Evolutionary conservation across 352 stramenopile genomes (phyloP).

Genomic region (Phytophthora aleatoria): DNA sequence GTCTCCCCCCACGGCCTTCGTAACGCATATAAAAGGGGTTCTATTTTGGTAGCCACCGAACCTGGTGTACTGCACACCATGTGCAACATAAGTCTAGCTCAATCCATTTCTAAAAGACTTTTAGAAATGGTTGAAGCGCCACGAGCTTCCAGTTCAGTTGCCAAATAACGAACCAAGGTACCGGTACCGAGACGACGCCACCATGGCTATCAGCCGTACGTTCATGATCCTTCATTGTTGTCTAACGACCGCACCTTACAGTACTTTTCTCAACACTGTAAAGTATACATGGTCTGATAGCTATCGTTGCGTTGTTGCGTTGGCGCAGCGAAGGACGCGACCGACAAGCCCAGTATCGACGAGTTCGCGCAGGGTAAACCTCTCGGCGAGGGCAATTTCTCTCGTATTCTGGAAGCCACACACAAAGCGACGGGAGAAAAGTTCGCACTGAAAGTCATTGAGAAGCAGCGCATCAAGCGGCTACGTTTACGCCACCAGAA

Average conservation of each 20-base stretch:
- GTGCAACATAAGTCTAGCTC: neutral
- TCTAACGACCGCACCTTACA: neutral
- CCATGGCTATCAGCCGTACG: slow-evolving; percentile 30
- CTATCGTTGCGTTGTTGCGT: slow-evolving; percentile 15
- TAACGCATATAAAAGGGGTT: slow-evolving; percentile 38
- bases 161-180: slow-evolving; percentile 1
- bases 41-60: slow-evolving; percentile 24
- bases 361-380: slow-evolving; percentile 67
- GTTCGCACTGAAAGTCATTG: slow-evolving; percentile 97
- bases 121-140: slow-evolving; percentile 22
- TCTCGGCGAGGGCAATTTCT: slow-evolving; percentile 95
- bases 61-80: slow-evolving; percentile 7
- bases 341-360: slow-evolving; percentile 73
- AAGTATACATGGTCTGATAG: slow-evolving; percentile 3
- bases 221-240: neutral
- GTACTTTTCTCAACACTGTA: neutral
- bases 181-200: neutral
- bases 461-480: slow-evolving; percentile 89
- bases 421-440: slow-evolving; percentile 90
- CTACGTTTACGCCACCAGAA: slow-evolving; percentile 95
- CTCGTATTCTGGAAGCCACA: slow-evolving; percentile 87
- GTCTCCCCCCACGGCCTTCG: slow-evolving; percentile 25
- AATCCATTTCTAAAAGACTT: neutral
- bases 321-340: slow-evolving; percentile 68
- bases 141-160: slow-evolving; percentile 9